A percentile compares a stretch with the other conserved stretches of the same genome.
These are phyloP conservation scores for Saccharomycopsis selenospora DNA, from an alignment of 805 yeast genomes.

Conservation along the genomic window DNA sequence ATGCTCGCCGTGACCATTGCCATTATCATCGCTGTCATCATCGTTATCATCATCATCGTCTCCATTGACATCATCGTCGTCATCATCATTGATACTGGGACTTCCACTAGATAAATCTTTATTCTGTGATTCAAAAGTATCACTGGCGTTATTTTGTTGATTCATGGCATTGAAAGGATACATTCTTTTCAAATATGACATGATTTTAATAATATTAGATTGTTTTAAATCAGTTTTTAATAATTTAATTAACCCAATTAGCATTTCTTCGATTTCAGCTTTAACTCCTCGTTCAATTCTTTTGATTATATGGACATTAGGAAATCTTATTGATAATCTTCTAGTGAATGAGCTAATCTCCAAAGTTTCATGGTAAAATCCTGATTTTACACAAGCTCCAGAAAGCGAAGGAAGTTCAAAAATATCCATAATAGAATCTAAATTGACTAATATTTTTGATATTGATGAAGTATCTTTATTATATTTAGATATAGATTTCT, in stretches of 20 bases:
- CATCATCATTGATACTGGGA: background rate
- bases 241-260: slow-evolving; percentile 57
- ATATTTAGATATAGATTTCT: slow-evolving; percentile 17
- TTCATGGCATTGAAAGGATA: slow-evolving; percentile 37
- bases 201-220: slow-evolving; percentile 68
- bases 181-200: slow-evolving; percentile 67
- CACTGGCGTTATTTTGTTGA: slow-evolving; percentile 2
- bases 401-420: slow-evolving; percentile 80
- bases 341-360: slow-evolving; percentile 73
- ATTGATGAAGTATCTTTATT: slow-evolving; percentile 24
- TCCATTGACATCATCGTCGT: slow-evolving; percentile 2
- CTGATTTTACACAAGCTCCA: slow-evolving; percentile 75
- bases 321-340: slow-evolving; percentile 63
- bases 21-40: slow-evolving; percentile 22
- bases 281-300: slow-evolving; percentile 46
- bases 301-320: slow-evolving; percentile 46
- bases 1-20: background rate
- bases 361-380: slow-evolving; percentile 83
- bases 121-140: slow-evolving; percentile 10
- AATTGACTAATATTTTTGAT: slow-evolving; percentile 44
- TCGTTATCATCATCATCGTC: slow-evolving; percentile 23
- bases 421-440: slow-evolving; percentile 68
- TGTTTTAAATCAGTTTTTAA: slow-evolving; percentile 72
- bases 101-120: slow-evolving; percentile 2
- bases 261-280: slow-evolving; percentile 57